Base-by-base conservation (phyloP, 768 basidiomycete species). In the Tricholoma bakamatsutake region DNA sequence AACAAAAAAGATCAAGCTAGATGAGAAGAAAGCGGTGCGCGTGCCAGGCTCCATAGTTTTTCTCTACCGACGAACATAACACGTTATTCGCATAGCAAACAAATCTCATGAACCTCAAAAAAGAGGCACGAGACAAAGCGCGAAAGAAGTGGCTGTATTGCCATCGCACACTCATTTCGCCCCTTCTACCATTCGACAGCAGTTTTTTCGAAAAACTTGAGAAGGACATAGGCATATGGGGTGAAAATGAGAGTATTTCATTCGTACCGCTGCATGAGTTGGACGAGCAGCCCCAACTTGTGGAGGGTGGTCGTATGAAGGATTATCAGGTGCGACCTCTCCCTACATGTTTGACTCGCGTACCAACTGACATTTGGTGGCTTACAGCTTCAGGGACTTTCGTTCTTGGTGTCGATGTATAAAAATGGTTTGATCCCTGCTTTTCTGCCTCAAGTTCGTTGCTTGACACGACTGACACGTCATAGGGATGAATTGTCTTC, bases 381-480 rank as follows among this genome's bases (percentile, higher is more conserved):
- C 17, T 15, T 21, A 34, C 58, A 80, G 80, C 72, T 88, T 39
- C 76, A 78, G 54, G 88, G 88, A 1, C 70, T 89, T 39, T 80
- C 83, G 9, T 88, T 80, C 66, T 76, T 89, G 42, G 80, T 80
- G 13, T 75, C 77, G 61, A 81, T 88, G 80, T 83, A 84, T 64
- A 76, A 81, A 27, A 90, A 89, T 62, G 83, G 85, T 79, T 4
- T 3, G 21, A 35, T 21, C 13, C 12, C 1, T 34, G 27, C 12
- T 31, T 5, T 30, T 12, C 33, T 24, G 15, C 39, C 6, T 51
- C 21, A 24, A 46, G 7, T 15, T 47, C 4, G n/a, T 33, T 33
- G 21, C 21, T 24, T 24, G 21, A 24, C 21, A 24, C 21, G 21
- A 43, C 12, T 37, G 7, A 39, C 6, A 2, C 17, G 28, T 17